phyloP scores from a whole-genome alignment of 2,329 filamentous ascomycete species.

The Diaporthe sp. region DNA sequence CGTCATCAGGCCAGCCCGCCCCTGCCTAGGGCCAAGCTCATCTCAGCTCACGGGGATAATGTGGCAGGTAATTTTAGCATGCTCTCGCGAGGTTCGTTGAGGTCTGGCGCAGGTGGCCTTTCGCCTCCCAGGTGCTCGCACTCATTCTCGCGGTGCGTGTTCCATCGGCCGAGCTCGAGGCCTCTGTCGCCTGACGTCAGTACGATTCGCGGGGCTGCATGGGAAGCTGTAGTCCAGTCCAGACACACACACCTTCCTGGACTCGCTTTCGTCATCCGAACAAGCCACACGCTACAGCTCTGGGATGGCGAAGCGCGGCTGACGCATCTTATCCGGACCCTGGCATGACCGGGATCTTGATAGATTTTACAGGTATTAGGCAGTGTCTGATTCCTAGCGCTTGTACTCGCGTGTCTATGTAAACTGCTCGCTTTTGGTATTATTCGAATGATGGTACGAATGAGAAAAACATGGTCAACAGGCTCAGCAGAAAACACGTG shows the following conservation, averaged over 20 bases:
- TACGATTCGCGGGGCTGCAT: slow-evolving; percentile 29
- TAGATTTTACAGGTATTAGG: background rate
- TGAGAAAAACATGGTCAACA: background rate
- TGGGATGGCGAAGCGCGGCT: slow-evolving; percentile 1
- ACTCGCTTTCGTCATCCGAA: slow-evolving; percentile 20
- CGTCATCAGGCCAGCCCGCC: slow-evolving; percentile 33
- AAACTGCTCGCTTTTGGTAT: background rate
- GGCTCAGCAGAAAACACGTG: background rate
- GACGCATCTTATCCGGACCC: background rate
- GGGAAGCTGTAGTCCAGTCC: background rate
- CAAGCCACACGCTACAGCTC: background rate
- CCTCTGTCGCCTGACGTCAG: slow-evolving; percentile 36
- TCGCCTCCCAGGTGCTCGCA: background rate
- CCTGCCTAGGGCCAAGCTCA: slow-evolving; percentile 20
- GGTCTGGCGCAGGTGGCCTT: slow-evolving; percentile 9
- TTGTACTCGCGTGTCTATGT: background rate
- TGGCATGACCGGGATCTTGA: slow-evolving; percentile 4
- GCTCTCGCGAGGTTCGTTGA: slow-evolving; percentile 8
- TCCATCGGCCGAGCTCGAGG: slow-evolving; percentile 26
- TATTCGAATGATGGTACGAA: background rate
- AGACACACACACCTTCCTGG: background rate
- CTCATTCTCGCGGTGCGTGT: background rate
- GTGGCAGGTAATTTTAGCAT: slow-evolving; percentile 15
- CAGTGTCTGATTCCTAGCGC: background rate
- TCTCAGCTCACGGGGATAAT: background rate